Base-by-base conservation (phyloP, 2,329 filamentous ascomycete species). In the Colletotrichum sidae region DNA sequence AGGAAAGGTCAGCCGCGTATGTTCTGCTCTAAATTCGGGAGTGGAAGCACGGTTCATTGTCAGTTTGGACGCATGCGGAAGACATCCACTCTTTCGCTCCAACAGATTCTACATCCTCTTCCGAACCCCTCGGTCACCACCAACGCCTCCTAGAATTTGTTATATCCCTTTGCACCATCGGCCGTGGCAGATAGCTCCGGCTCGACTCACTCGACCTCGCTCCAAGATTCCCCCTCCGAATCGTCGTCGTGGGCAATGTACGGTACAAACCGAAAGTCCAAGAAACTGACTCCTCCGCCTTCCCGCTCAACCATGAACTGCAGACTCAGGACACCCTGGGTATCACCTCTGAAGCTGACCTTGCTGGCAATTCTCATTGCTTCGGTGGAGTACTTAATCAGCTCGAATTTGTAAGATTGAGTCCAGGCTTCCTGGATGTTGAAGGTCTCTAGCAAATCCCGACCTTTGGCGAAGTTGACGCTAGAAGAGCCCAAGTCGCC, bases 281-380 rank as follows among this genome's bases (percentile, higher is more conserved):
- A 84, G 78, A 95, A 96, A 71, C 89, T 92, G 44, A 89, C 82
- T 33, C 84, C 83, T 6, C 86, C 85, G 7, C 86, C 86, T 67
- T 96, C 93, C 46, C 94, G 84, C 74, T 97, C 93, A 13, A 99
- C 90, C 91, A 99, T 96, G 73, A 98, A 97, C 74, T 99, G 96
- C 75, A 98, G 80, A 77, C 93, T 97, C 69, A 99, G 78, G 37
- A 99, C 95, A 0, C 96, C 95, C 75, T 97, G 93, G 2, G 87
- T 84, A 77, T 99, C 96, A 0, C 93, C 91, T 13, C 96, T 86
- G 67, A 99, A 86, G 74, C 94, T 97, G 63, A 98, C 94, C 78
- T 98, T 99, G 72, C 87, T 94, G 5, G 94, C 93, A 42, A 94
- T 88, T 50, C 90, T 89, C 95, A 99, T 98, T n/a, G 96, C 95